phyloP scores from a whole-genome alignment of 2,329 filamentous ascomycete species.

The Leptographium lundbergii region DNA sequence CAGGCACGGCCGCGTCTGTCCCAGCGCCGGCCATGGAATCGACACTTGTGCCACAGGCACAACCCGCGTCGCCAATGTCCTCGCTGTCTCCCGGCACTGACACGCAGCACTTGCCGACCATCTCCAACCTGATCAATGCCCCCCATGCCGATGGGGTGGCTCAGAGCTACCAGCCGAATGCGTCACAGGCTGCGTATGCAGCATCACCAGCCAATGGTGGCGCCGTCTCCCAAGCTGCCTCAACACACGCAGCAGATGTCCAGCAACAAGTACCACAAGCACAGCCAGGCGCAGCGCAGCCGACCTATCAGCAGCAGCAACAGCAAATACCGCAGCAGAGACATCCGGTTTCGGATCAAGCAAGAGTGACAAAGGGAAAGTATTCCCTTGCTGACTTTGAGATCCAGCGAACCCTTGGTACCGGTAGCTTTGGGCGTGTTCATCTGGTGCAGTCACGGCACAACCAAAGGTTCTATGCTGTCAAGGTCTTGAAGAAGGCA shows the following conservation, averaged over 20 bases:
- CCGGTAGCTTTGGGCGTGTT: constrained; percentile 91
- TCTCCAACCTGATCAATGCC: constrained; percentile 71
- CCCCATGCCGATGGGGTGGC: constrained; percentile 32
- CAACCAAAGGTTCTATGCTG: constrained; percentile 94
- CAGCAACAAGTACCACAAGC: constrained; percentile 20
- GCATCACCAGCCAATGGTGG: constrained; percentile 7
- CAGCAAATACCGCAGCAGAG: constrained; percentile 11
- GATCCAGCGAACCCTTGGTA: constrained; percentile 83
- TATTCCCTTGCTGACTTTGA: constrained; percentile 87
- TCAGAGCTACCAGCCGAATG: constrained; percentile 16
- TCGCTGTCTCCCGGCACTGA: constrained; percentile 31
- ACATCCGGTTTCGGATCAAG: constrained; percentile 17
- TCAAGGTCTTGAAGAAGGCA: constrained; percentile 96
- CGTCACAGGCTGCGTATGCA: constrained; percentile 11
- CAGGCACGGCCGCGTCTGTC: constrained; percentile 13
- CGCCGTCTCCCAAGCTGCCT: neutral
- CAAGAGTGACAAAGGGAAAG: constrained; percentile 84
- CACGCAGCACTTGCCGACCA: constrained; percentile 62
- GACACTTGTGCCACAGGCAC: constrained; percentile 17
- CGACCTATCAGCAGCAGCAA: constrained; percentile 20
- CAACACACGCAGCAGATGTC: neutral
- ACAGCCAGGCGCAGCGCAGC: constrained; percentile 9
- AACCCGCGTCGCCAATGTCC: constrained; percentile 16
- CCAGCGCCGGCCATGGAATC: constrained; percentile 19
- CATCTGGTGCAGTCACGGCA: constrained; percentile 96